Evolutionary conservation across 2,329 filamentous ascomycete genomes (phyloP), one percentile per base, ranked within the genome.

Genomic region (Sarocladiaceae sp.): DNA sequence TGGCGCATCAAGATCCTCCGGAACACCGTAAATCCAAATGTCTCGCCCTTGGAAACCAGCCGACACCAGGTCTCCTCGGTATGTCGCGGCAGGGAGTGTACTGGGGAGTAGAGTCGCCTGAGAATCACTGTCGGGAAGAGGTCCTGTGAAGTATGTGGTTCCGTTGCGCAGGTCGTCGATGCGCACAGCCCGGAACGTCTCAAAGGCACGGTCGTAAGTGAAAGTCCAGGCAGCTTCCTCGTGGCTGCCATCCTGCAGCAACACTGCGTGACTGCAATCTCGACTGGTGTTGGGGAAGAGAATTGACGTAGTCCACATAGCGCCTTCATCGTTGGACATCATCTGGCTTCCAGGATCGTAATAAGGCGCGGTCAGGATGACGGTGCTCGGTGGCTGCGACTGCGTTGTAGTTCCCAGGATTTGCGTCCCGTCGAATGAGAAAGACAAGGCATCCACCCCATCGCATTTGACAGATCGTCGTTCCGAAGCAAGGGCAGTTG

Each of bases 271-370:
- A 52, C 83, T 88, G 57, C 85, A 89, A 51, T 87, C 83, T 41
- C 80, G 77, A 52, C 82, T 88, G n/a, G 80, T 83, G 53, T 89
- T 87, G 3, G 87, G 86, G 46, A 91, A 91, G 3, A 93, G 67
- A 35, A 93, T 90, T 26, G 88, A 89, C 1, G 85, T 88, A 6
- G 87, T 91, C 87, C 87, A 93, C 56, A 91, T 74, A 19, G 82
- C 78, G 58, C 82, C 85, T 49, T 88, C 74, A 49, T 81, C 76
- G 47, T 86, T 79, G 47, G 83, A 80, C 11, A 70, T 74, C 50
- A 83, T 70, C 41, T 80, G 73, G 51, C 77, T 78, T 27, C 82
- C 82, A 0, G 81, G 85, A 33, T 86, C 82, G 59, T 87, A 88
- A 56, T 89, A 89, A 1, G 87, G 86, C 1, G 85, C 85, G 0